phyloP scores from a whole-genome alignment of 2,329 filamentous ascomycete genomes.

The Fusarium ambrosium region DNA sequence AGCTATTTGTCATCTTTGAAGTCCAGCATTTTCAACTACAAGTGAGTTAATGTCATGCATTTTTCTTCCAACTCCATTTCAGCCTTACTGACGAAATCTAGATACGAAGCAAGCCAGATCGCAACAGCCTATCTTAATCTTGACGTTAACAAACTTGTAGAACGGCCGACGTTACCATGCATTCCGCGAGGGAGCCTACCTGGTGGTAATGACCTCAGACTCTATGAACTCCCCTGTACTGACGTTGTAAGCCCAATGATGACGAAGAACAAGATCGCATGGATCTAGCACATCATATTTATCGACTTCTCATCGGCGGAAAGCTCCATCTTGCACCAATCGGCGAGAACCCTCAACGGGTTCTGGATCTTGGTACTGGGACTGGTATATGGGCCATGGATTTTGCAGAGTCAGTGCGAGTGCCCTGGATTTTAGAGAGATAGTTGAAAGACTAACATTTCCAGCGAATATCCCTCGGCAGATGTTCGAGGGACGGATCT shows the following conservation, averaged over 20 bases:
- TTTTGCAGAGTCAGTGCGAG: slow-evolving; percentile 25
- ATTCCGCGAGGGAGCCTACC: neutral
- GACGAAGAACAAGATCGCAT: slow-evolving; percentile 20
- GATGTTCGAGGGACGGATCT: slow-evolving; percentile 28
- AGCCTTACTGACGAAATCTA: neutral
- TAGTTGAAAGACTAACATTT: neutral
- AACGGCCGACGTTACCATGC: slow-evolving; percentile 1
- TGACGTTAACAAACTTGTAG: neutral
- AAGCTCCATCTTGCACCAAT: slow-evolving; percentile 30
- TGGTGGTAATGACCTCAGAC: neutral
- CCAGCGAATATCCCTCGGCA: slow-evolving; percentile 24
- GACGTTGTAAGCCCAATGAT: neutral
- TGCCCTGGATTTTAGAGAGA: accelerated
- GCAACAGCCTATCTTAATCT: neutral
- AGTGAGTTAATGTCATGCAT: neutral
- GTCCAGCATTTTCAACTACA: slow-evolving; percentile 3
- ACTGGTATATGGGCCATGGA: slow-evolving; percentile 36
- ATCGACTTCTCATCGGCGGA: slow-evolving; percentile 23
- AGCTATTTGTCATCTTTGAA: neutral
- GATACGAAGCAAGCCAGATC: neutral
- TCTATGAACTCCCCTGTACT: neutral
- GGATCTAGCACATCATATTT: slow-evolving; percentile 35
- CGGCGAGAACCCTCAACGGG: neutral
- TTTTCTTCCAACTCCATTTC: neutral
- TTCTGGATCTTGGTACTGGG: slow-evolving; percentile 33